Evolutionary conservation across 73 alveolate genomes (phyloP), one percentile per base, ranked within the genome.

Genomic region (Paramecium octaurelia): DNA sequence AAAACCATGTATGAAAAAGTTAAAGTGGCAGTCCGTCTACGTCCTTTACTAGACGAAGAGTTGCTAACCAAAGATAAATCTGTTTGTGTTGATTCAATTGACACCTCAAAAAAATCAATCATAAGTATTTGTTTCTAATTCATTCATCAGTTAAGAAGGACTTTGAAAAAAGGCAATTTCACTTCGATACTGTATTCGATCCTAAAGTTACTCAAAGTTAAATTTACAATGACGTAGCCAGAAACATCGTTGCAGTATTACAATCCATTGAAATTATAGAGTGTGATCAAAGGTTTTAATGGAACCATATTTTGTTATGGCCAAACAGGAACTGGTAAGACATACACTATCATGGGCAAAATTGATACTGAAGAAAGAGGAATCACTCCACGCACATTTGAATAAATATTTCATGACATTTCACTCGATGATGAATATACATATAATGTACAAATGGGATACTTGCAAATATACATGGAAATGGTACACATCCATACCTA

Each of bases 241-340:
- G 83, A 84, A 96, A 96, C 18, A 97, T 97, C 31, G 96, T 98
- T 16, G 94, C 96, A 84, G 96, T 93, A 94, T 3, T 8, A 10
- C 5, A 11, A n/a, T 92, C n/a, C 16, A 9, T 21, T 87, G 18
- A 40, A 48, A 84, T 43, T 16, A 12, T 64, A 93, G 97, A 88
- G 96, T 73, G 99, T 96, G n/a, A 92, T 98, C 16, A 92, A 93
- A 86, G 99, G 99, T 4, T 98, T 94, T 73, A 98, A 98, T 92
- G 99, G 99, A 20, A 97, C 99, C 21, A 98, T 98, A 31, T 97
- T 98, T 58, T 98, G 98, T 27, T 98, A 98, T 92, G 99, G 99
- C 2, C 96, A 97, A 95, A 98, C 99, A 18, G 99, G 99, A 14
- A 97, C 99, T 12, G 99, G 99, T 12, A 98, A 98, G 86, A 98